Base-by-base conservation (phyloP, 2,329 filamentous ascomycete genomes). In the Claviceps humidiphila region DNA sequence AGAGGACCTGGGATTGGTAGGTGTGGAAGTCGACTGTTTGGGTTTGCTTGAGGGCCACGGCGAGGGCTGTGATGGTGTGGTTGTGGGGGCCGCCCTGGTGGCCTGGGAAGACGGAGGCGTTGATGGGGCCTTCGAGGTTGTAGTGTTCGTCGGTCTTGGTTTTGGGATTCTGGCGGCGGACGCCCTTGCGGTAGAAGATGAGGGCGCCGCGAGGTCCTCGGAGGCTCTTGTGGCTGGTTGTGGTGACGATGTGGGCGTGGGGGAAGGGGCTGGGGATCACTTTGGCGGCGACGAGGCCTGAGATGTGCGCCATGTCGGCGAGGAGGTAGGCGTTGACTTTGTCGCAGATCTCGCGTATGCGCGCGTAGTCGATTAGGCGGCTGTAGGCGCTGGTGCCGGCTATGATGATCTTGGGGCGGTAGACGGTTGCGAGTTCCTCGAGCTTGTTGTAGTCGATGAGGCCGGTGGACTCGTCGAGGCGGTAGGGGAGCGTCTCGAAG, bases 41-140 rank as follows among this genome's bases (percentile, higher is more conserved):
- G 3, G 89, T 89, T 71, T 98, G 93, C 74, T 95, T 94, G 54
- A 98, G 78, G 13, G 93, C 93, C 48, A 98, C 93, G 20, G 93
- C 83, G 30, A 98, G 77, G 45, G 93, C 93, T 39, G 93, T 94
- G 68, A 98, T 98, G 61, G 93, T 98, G 76, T 98, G 93, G 75
- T 98, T 98, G 74, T 98, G 93, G 51, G 93, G 93, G 24, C 93
- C 93, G 66, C 93, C 93, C 70, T 98, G 93, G 71, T 98, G 93
- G 53, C 93, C 93, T 16, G 93, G 93, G 77, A 98, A 98, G 56
- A 98, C 93, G 52, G 91, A 95, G 61, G 82, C 81, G 73, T 98
- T 98, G 74, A 98, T 98, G 52, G 90, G 87, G 30, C 77, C 79
- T 69, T 97, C 93, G 43, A 98, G 84, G 63, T 96, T 84, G 72